Percentiles rank a stretch among this genome's conserved stretches.
These are phyloP conservation scores for Psilocybe subaeruginosa DNA, from an alignment of 768 basidiomycete genomes.

Conservation along the genomic window DNA sequence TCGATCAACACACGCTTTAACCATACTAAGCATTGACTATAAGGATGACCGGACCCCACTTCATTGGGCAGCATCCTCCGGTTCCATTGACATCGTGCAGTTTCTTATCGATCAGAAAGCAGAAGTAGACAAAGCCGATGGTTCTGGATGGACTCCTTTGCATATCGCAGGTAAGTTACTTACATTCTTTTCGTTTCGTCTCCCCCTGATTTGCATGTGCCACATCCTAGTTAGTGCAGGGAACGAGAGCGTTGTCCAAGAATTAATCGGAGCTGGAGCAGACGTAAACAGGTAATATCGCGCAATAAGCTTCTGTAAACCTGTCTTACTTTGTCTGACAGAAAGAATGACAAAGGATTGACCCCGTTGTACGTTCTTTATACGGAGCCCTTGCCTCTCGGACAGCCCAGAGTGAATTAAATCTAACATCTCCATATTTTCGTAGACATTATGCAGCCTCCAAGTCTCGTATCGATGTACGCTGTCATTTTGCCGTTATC, in stretches of 20 bases:
- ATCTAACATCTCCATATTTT: slow-evolving; percentile 16
- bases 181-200: slow-evolving; percentile 11
- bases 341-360: slow-evolving; percentile 79
- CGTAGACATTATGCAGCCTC: slow-evolving; percentile 91
- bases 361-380: slow-evolving; percentile 71
- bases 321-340: slow-evolving; percentile 30
- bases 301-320: slow-evolving; percentile 21
- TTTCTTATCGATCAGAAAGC: slow-evolving; percentile 74
- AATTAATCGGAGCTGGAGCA: slow-evolving; percentile 82
- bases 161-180: slow-evolving; percentile 69
- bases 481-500: slow-evolving; percentile 30
- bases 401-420: slow-evolving; percentile 13
- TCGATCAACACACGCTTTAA: slow-evolving; percentile 8
- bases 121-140: slow-evolving; percentile 69
- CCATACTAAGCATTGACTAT: slow-evolving; percentile 9
- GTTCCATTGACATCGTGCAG: slow-evolving; percentile 64
- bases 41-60: slow-evolving; percentile 82
- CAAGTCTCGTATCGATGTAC: slow-evolving; percentile 83
- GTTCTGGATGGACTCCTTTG: slow-evolving; percentile 75
- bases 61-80: slow-evolving; percentile 86
- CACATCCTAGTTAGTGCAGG: slow-evolving; percentile 73
- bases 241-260: slow-evolving; percentile 70
- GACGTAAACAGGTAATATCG: slow-evolving; percentile 62
- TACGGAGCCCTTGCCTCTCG: slow-evolving; percentile 8
- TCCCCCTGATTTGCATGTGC: slow-evolving; percentile 20